Evolutionary conservation across 2,329 filamentous ascomycete genomes (phyloP).

Genomic region (Diaporthe sp.): DNA sequence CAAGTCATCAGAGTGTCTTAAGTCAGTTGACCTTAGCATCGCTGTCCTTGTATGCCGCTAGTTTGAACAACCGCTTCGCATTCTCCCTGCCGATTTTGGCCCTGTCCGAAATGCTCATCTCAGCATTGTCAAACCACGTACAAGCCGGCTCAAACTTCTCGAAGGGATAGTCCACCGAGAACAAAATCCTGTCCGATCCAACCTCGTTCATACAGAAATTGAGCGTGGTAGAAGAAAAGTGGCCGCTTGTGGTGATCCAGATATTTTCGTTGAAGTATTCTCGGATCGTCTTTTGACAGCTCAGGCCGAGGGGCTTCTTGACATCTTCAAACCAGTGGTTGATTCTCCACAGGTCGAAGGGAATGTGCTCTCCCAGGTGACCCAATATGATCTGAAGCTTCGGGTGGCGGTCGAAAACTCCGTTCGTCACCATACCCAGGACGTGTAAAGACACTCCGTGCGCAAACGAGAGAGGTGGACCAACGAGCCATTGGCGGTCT

Average conservation of each 20-base stretch:
- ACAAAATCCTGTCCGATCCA: constrained; percentile 64
- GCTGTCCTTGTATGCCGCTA: constrained; percentile 47
- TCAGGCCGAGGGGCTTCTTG: constrained; percentile 48
- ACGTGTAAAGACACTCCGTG: constrained; percentile 71
- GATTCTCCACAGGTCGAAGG: constrained; percentile 64
- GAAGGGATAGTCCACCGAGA: constrained; percentile 67
- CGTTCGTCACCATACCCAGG: constrained; percentile 65
- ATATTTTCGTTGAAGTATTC: constrained; percentile 69
- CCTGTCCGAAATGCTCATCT: constrained; percentile 48
- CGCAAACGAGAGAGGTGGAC: constrained; percentile 71
- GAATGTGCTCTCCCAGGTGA: constrained; percentile 64
- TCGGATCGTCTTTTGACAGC: constrained; percentile 63
- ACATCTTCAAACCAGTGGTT: constrained; percentile 69
- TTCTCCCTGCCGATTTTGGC: constrained; percentile 60
- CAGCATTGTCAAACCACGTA: constrained; percentile 52
- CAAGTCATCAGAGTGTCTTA: neutral
- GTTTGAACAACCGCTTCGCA: constrained; percentile 57
- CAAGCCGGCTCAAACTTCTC: constrained; percentile 61
- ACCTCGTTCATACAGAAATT: constrained; percentile 65
- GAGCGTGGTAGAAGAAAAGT: constrained; percentile 68
- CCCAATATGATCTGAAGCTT: constrained; percentile 62
- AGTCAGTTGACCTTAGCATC: constrained; percentile 13
- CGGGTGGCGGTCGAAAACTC: constrained; percentile 63
- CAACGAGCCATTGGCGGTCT: constrained; percentile 71
- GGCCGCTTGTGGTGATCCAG: constrained; percentile 70